phyloP scores from a whole-genome alignment of 192 early-diverging fungal genomes.

The Jimgerdemannia flammicorona region DNA sequence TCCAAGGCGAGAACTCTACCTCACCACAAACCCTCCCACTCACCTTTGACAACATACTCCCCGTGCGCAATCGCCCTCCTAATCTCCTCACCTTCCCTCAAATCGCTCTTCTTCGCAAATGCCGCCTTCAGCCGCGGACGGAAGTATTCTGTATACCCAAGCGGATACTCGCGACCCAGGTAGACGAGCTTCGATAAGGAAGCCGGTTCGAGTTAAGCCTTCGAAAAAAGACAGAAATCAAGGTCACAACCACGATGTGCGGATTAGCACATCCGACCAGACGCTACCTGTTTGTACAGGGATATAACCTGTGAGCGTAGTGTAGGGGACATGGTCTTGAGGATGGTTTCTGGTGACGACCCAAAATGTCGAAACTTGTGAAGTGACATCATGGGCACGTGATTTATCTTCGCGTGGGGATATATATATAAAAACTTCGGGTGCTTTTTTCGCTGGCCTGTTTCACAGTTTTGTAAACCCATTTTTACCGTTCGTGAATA shows the following conservation, averaged over 20 bases:
- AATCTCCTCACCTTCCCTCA: constrained; percentile 30
- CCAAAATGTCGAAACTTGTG: too few species aligned
- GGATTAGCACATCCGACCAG: neutral
- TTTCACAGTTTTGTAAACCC: too few species aligned
- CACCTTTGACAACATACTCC: constrained; percentile 44
- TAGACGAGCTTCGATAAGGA: constrained; percentile 19
- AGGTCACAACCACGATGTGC: neutral
- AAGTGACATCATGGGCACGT: too few species aligned
- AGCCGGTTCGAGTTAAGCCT: too few species aligned
- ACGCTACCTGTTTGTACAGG: constrained; percentile 31
- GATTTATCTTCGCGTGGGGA: too few species aligned
- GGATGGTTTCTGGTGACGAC: neutral
- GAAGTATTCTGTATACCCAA: constrained; percentile 37
- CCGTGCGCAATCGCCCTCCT: constrained; percentile 28
- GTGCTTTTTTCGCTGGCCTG: too few species aligned
- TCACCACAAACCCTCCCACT: too few species aligned
- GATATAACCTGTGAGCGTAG: constrained; percentile 27
- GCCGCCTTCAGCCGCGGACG: constrained; percentile 35
- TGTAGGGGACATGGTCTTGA: constrained; percentile 2
- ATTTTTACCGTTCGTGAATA: too few species aligned
- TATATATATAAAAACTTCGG: too few species aligned
- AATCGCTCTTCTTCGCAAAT: constrained; percentile 36
- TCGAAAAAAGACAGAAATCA: neutral
- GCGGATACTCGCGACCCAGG: constrained; percentile 41
- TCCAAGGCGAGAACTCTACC: neutral